These are phyloP conservation scores for Apocynum venetum DNA, from an alignment of 257 asterid species.

Conservation along the genomic window DNA sequence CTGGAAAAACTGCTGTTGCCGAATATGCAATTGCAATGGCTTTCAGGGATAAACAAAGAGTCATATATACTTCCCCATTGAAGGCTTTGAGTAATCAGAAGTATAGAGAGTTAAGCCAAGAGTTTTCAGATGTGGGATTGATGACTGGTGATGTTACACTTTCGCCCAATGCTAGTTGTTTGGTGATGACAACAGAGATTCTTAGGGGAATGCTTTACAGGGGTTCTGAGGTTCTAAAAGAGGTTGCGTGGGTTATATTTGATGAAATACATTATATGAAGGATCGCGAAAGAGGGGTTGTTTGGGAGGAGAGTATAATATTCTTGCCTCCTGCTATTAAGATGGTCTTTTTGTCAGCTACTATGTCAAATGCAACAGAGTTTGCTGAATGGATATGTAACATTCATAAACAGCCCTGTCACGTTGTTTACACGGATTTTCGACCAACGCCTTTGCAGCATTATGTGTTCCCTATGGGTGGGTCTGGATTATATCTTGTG, in stretches of 20 bases:
- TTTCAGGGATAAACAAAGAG: slow-evolving; percentile 87
- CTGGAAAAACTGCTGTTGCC: slow-evolving; percentile 97
- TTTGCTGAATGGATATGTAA: slow-evolving; percentile 98
- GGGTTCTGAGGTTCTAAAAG: slow-evolving; percentile 96
- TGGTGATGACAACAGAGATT: slow-evolving; percentile 98
- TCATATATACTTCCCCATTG: slow-evolving; percentile 85
- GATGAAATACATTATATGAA: slow-evolving; percentile 99
- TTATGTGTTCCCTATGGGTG: slow-evolving; percentile 90
- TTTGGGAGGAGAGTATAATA: slow-evolving; percentile 97
- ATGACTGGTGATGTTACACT: slow-evolving; percentile 96
- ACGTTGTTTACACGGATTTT: slow-evolving; percentile 93
- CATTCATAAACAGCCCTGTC: slow-evolving; percentile 94
- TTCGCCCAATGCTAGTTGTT: slow-evolving; percentile 91
- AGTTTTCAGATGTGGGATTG: slow-evolving; percentile 89
- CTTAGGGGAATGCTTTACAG: slow-evolving; percentile 93
- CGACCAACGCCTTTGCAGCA: slow-evolving; percentile 97
- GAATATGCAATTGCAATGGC: slow-evolving; percentile 98
- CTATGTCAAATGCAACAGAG: slow-evolving; percentile 97
- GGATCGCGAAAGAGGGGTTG: slow-evolving; percentile 97
- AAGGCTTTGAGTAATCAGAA: slow-evolving; percentile 96
- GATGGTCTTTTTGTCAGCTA: slow-evolving; percentile 96
- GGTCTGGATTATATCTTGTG: slow-evolving; percentile 90
- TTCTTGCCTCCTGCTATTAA: slow-evolving; percentile 97
- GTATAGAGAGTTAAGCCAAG: slow-evolving; percentile 87
- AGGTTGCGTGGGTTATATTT: slow-evolving; percentile 98